Evolutionary conservation across 129 eudicot genomes (phyloP), one percentile per base, ranked within the genome.

Genomic region (Glebionis coronaria): DNA sequence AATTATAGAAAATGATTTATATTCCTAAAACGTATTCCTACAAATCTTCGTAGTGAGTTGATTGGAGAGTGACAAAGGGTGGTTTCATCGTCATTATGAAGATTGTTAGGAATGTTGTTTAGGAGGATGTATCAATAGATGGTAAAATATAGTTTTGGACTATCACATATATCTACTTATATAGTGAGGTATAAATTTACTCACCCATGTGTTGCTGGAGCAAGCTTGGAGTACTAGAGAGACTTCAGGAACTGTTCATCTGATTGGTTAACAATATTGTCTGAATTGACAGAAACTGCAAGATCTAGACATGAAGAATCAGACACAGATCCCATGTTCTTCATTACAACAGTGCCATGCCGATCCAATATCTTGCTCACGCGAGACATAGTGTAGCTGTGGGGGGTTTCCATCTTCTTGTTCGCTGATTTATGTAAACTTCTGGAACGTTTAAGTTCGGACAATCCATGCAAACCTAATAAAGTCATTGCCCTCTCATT

Each of bases 181-280:
- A 13, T 35, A 14, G 10, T 21, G 27, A 16, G 20, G 21, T 18
- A 59, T 58, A 7, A 68, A 73, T 13, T 62, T 71, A 82, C 95
- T 73, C 76, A 85, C 95, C 98, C 91, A 82, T 69, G 49, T 52
- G 59, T 76, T 78, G 80, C 64, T 70, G 62, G 71, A 76, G 77
- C 81, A 78, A 73, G 95, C 82, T 63, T 81, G 78, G 63, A 81
- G 68, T 44, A 84, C 60, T n/a, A 75, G 29, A 75, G 29, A 58
- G 77, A 63, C 78, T 75, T 78, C 18, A 92, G 83, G 68, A 86
- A 42, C 44, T 80, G 83, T 65, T 83, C 91, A 80, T 86, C 91
- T 11, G 75, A 79, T 61, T 73, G 59, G 44, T 79, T 72, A n/a
- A 88, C 38, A 6, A 9, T 38, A 23, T 55, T 54, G 21, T 82